Conservation (phyloP, 2,329 filamentous ascomycete species). For the Colletotrichum musae region DNA sequence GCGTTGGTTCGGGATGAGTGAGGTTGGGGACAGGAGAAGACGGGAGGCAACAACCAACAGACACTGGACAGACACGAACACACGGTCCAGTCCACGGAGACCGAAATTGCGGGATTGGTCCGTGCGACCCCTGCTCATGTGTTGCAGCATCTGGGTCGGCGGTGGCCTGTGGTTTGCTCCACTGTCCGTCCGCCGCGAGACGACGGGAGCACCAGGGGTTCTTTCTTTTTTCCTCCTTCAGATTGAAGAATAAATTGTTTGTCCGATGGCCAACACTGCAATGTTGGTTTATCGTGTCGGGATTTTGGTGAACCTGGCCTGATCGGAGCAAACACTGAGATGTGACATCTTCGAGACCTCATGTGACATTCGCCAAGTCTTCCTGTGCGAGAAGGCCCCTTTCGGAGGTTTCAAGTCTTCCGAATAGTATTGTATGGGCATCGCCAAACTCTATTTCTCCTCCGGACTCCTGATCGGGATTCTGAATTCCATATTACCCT, state of each 20-base stretch:
- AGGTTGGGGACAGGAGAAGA: slow-evolving; percentile 19
- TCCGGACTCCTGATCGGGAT: not conserved
- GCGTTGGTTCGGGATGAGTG: slow-evolving; percentile 6
- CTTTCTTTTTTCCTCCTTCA: not conserved
- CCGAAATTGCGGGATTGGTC: slow-evolving; percentile 24
- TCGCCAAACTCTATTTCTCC: not conserved
- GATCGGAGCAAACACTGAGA: not conserved
- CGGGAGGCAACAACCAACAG: slow-evolving; percentile 16
- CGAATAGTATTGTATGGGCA: not conserved
- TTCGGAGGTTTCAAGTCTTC: not conserved
- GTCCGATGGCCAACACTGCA: too few relatives aligned
- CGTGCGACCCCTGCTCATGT: slow-evolving; percentile 21
- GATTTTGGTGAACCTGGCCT: too few relatives aligned
- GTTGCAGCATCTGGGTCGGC: not conserved
- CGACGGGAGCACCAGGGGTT: not conserved
- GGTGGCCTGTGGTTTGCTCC: slow-evolving; percentile 12
- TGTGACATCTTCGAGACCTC: not conserved
- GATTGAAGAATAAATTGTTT: not conserved
- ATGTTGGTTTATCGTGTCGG: too few relatives aligned
- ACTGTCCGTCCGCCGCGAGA: slow-evolving; percentile 15
- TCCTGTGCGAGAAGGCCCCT: not conserved
- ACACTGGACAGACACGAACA: not conserved
- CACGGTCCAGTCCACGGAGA: not conserved
- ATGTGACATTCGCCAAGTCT: not conserved
- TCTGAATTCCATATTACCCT: not conserved